Percentiles rank a stretch among this genome's conserved stretches.
phyloP scores from a whole-genome alignment of 73 alveolate genomes.

The Symbiodinium natans region DNA sequence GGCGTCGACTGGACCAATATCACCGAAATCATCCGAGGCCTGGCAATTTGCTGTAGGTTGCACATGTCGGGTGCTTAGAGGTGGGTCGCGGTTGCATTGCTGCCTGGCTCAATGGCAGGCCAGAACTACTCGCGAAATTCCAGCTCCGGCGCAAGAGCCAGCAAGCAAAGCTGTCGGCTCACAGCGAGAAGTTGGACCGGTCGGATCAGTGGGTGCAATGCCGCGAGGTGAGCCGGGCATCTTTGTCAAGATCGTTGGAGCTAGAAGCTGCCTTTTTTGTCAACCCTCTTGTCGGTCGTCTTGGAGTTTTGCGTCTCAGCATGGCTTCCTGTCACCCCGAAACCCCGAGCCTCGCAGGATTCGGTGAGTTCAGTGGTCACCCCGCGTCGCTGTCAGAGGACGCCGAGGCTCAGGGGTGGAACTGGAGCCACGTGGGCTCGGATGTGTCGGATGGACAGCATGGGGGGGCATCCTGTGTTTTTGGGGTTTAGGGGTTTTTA shows the following conservation, averaged over 20 bases:
- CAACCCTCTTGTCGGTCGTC: no score
- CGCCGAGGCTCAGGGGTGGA: background rate
- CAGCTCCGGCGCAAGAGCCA: background rate
- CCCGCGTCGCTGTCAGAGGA: background rate
- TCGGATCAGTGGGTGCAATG: background rate
- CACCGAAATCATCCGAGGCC: background rate
- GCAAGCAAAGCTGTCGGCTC: constrained; percentile 12
- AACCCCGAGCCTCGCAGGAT: background rate
- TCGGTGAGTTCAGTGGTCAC: background rate
- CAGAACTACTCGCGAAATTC: background rate
- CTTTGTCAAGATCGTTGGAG: no score
- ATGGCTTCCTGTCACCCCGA: no score
- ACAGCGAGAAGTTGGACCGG: background rate
- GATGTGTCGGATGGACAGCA: no score
- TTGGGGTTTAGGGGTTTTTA: no score
- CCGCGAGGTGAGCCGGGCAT: background rate
- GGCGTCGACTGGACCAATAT: background rate
- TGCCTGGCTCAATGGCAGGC: no score
- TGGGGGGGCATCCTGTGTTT: no score
- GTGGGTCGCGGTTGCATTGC: no score
- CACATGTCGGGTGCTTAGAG: no score
- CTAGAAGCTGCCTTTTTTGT: no score
- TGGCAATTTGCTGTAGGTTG: background rate
- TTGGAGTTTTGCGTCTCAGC: no score
- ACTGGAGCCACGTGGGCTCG: background rate